phyloP scores from a whole-genome alignment of 805 yeast genomes.

The Ogataea zsoltii region DNA sequence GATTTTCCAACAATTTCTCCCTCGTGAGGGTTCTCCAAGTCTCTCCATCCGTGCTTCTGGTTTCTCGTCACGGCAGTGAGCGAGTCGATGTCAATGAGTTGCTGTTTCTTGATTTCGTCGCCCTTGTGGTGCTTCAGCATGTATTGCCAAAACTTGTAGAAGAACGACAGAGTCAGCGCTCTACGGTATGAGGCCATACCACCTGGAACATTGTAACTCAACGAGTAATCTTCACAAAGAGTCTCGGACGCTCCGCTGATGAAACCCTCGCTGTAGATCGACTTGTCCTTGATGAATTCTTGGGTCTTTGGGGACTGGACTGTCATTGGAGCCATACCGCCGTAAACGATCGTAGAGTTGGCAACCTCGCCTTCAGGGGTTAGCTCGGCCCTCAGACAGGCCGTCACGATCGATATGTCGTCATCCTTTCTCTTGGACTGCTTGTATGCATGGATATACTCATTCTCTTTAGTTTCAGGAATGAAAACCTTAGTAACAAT shows the following conservation, averaged over 20 bases:
- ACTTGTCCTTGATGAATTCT: conserved; percentile 23
- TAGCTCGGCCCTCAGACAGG: conserved; percentile 37
- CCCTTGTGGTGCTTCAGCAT: conserved; percentile 23
- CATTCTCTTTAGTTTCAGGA: conserved; percentile 40
- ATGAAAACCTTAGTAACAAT: conserved; percentile 40
- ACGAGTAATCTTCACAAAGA: conserved; percentile 37
- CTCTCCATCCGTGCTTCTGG: conserved; percentile 40
- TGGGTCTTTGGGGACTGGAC: conserved; percentile 39
- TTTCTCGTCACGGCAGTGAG: conserved; percentile 38
- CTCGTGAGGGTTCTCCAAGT: conserved; percentile 39
- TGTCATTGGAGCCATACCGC: conserved; percentile 52
- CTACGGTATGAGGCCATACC: conserved; percentile 49
- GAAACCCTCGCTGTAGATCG: conserved; percentile 25
- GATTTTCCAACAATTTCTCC: conserved; percentile 40
- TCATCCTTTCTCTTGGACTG: conserved; percentile 52
- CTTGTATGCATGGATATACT: conserved; percentile 42
- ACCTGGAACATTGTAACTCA: conserved; percentile 47
- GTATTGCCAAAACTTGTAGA: conserved; percentile 43
- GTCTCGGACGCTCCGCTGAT: conserved; percentile 33
- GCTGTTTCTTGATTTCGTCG: conserved; percentile 1
- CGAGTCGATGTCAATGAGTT: conserved; percentile 34
- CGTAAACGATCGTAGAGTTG: conserved; percentile 40
- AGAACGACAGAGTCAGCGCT: conserved; percentile 46
- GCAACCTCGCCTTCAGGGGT: conserved; percentile 25
- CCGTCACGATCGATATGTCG: conserved; percentile 50